A percentile compares a stretch with the other conserved stretches of the same genome.
Evolutionary conservation across 2,329 filamentous ascomycete genomes (phyloP).

Genomic region (Celoporthe dispersa): DNA sequence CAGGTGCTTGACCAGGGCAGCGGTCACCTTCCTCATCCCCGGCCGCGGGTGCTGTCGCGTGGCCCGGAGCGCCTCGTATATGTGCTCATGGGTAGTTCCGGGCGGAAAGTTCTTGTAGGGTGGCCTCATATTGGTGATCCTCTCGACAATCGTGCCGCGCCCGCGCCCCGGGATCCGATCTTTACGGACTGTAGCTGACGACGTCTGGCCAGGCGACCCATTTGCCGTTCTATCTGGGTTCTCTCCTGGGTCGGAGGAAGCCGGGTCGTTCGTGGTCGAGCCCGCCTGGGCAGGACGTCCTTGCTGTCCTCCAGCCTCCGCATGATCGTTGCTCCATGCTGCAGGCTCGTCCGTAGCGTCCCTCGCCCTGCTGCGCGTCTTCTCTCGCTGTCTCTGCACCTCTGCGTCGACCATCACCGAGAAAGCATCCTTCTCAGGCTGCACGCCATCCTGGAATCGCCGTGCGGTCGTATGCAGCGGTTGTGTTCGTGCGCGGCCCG

Average conservation of each 20-base stretch:
- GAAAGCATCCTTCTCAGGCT: neutral
- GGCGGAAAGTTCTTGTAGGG: conserved; percentile 33
- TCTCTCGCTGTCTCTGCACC: neutral
- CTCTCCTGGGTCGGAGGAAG: neutral
- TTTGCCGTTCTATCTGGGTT: neutral
- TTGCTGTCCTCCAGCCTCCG: neutral
- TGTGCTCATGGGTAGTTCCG: conserved; percentile 39
- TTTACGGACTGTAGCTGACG: neutral
- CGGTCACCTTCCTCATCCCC: conserved; percentile 17
- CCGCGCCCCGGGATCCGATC: neutral
- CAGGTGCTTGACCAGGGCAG: conserved; percentile 59
- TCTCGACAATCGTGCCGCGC: conserved; percentile 13
- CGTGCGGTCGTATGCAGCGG: conserved; percentile 15
- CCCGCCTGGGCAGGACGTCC: neutral
- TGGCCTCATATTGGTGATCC: conserved; percentile 31
- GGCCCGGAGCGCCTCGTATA: conserved; percentile 54
- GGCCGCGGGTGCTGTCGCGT: conserved; percentile 38
- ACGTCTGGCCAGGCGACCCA: neutral
- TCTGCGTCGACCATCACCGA: neutral
- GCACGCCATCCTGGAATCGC: conserved; percentile 1
- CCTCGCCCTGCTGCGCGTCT: no score
- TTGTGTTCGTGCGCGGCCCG: neutral
- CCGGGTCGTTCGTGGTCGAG: neutral
- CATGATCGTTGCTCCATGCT: neutral
- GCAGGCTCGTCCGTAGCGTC: neutral